Evolutionary conservation across 2,329 filamentous ascomycete genomes (phyloP), one percentile per base, ranked within the genome.

Genomic region (Penicillium sclerotigenum): DNA sequence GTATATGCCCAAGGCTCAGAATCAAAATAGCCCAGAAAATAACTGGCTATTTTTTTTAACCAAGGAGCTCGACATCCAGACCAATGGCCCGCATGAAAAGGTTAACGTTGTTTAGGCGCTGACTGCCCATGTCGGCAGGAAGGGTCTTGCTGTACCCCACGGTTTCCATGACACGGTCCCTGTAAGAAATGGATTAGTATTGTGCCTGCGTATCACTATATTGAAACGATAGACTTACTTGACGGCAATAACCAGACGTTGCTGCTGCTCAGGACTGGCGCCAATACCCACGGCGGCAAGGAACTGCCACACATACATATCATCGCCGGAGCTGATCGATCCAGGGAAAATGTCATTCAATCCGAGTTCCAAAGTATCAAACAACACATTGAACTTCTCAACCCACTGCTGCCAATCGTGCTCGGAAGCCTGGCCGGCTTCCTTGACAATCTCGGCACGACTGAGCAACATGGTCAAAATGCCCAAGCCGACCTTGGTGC

Each of bases 1-100:
- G 31, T 26, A 26, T 14, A 33, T 16, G 18, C 38, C 29, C 29
- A 31, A 40, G 33, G 45, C 26, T 52, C 16, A 28, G 14, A 28
- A 38, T 28, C 18, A 45, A 41, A 29, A 20, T 40, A 33, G 29
- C 40, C n/a, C n/a, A n/a, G n/a, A n/a, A n/a, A n/a, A n/a, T n/a
- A n/a, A n/a, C n/a, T n/a, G n/a, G n/a, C n/a, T n/a, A 7, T 24
- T 33, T 9, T 6, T 3, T 61, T 79, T 76, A 86, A 64, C 82
- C 83, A 61, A 87, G 79, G 65, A 87, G 73, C 63, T 97, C 94
- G 48, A 99, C 94, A 78, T 99, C 94, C 71, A 99, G 82, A n/a
- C 94, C 94, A 75, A 99, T 97, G 54, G 93, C 94, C 69, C 91
- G 88, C 92, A 99, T 97, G 75, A 99, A 99, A 54, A 99, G 79